A percentile compares a stretch with the other conserved stretches of the same genome.
Conservation (phyloP, 371 early-diverging fungal species). For the Phascolomyces articulosus region DNA sequence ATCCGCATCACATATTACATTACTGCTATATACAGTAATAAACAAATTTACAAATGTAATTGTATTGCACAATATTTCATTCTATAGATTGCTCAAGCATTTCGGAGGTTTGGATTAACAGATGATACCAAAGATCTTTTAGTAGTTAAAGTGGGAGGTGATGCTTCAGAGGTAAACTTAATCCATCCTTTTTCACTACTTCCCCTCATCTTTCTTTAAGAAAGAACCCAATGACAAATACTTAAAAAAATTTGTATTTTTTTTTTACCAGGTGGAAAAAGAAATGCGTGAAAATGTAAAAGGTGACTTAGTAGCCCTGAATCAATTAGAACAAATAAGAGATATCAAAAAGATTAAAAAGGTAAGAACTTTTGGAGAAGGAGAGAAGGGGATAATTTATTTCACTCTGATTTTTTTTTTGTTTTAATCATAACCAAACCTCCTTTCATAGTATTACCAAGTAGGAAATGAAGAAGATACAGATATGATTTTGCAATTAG, state of each 20-base stretch:
- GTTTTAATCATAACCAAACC: too few relatives aligned
- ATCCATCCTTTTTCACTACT: too few relatives aligned
- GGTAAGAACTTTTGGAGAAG: conserved; percentile 29
- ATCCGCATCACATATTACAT: too few relatives aligned
- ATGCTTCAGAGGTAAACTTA: conserved; percentile 44
- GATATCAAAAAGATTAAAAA: conserved; percentile 40
- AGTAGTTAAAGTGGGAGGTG: conserved; percentile 53
- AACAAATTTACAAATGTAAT: too few relatives aligned
- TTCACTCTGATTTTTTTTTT: not conserved
- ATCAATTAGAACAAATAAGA: conserved; percentile 20
- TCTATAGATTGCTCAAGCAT: conserved; percentile 61
- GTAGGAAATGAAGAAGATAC: conserved; percentile 19
- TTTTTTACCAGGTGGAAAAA: conserved; percentile 26
- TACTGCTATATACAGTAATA: too few relatives aligned
- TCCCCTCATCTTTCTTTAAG: too few relatives aligned
- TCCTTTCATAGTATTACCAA: conserved; percentile 33
- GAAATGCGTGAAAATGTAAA: conserved; percentile 38
- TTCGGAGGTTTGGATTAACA: conserved; percentile 55
- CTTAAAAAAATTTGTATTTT: not conserved
- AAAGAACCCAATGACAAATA: not conserved
- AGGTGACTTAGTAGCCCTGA: conserved; percentile 42
- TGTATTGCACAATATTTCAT: too few relatives aligned
- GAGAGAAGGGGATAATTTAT: too few relatives aligned
- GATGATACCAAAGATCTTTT: conserved; percentile 48
- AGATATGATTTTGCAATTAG: conserved; percentile 24